Conservation (phyloP, 192 early-diverging fungal genomes). For the Gonapodya sp. region DNA sequence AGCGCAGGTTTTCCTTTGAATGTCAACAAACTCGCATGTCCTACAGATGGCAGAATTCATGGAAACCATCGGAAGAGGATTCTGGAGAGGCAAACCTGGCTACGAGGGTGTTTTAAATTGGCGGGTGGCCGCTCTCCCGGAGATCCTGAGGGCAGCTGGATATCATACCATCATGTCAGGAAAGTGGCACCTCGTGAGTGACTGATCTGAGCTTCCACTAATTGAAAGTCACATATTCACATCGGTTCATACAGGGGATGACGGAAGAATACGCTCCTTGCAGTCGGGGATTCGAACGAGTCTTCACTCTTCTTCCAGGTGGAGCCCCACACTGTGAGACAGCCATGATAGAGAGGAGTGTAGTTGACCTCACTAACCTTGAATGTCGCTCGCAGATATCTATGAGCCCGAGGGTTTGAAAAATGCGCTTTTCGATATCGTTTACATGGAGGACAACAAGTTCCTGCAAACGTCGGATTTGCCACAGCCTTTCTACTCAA, state of each 20-base stretch:
- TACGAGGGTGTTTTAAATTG: neutral
- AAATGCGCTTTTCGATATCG: neutral
- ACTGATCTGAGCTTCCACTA: no score
- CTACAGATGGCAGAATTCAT: neutral
- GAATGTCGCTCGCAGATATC: neutral
- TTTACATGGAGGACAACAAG: conserved; percentile 9
- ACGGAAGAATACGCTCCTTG: neutral
- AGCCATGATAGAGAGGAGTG: neutral
- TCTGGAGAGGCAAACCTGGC: neutral
- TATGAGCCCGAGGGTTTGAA: neutral
- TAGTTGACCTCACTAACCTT: neutral
- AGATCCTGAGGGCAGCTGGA: neutral
- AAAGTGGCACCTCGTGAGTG: conserved; percentile 10
- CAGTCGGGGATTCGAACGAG: neutral
- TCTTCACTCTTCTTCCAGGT: neutral
- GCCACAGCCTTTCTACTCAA: neutral
- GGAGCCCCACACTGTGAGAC: neutral
- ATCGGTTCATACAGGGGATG: neutral
- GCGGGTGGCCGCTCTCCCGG: conserved; percentile 2
- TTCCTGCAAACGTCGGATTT: neutral
- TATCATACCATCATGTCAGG: neutral
- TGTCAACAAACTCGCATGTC: no score
- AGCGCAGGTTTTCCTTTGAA: neutral
- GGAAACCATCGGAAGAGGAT: neutral
- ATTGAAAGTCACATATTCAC: neutral